Evolutionary conservation across 2,329 filamentous ascomycete genomes (phyloP).

Genomic region (Didymella keratinophila): DNA sequence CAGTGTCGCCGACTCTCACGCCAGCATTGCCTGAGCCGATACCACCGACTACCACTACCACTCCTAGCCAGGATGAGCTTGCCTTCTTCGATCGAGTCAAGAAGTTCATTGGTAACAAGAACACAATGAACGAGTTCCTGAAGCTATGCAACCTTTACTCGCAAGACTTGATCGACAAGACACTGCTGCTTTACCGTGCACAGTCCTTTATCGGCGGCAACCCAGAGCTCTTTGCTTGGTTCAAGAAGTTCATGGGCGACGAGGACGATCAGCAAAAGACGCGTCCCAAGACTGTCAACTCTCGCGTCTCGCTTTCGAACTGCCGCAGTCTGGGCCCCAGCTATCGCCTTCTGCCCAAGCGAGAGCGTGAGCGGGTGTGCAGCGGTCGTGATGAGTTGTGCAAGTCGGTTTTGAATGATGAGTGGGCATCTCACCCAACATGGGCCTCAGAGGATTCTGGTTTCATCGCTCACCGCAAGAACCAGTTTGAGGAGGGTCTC

Average conservation of each 20-base stretch:
- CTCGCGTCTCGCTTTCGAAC: constrained; percentile 90
- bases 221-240: constrained; percentile 85
- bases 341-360: constrained; percentile 88
- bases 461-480: constrained; percentile 97
- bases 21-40: constrained; percentile 89
- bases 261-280: constrained; percentile 64
- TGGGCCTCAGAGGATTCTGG: constrained; percentile 99
- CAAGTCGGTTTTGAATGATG: constrained; percentile 90
- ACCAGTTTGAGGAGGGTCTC: constrained; percentile 90
- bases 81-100: constrained; percentile 96
- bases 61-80: constrained; percentile 84
- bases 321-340: constrained; percentile 95
- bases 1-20: constrained; percentile 85
- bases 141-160: constrained; percentile 97
- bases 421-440: constrained; percentile 98
- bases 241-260: constrained; percentile 83
- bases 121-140: constrained; percentile 91
- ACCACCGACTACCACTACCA: constrained; percentile 74
- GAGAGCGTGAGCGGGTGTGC: constrained; percentile 89
- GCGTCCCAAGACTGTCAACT: constrained; percentile 72
- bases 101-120: constrained; percentile 93
- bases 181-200: constrained; percentile 82
- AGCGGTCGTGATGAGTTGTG: constrained; percentile 95
- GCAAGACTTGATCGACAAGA: constrained; percentile 88
- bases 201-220: constrained; percentile 87